These are phyloP conservation scores for Cocos nucifera DNA, from an alignment of 176 grass and related monocot species.

Conservation along the genomic window DNA sequence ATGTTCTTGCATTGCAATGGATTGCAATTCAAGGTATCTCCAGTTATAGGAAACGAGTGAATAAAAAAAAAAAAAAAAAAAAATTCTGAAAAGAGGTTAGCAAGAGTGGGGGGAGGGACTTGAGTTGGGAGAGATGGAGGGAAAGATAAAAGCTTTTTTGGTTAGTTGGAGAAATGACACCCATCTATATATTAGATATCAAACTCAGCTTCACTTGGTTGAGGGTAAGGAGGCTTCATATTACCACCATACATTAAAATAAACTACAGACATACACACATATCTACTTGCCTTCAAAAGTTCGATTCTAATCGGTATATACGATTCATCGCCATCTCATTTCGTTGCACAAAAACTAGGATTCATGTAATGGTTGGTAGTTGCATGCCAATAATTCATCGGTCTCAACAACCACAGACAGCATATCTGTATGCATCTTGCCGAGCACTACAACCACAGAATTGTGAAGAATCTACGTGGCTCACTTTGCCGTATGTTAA, in stretches of 20 bases:
- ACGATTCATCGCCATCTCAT: background rate
- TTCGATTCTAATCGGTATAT: background rate
- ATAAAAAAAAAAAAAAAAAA: slow-evolving; percentile 25
- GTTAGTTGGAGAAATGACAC: slow-evolving; percentile 34
- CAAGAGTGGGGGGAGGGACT: slow-evolving; percentile 7
- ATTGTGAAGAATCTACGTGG: too few relatives aligned
- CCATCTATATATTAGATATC: slow-evolving; percentile 7
- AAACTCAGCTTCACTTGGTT: background rate
- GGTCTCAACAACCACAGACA: too few relatives aligned
- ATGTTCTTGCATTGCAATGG: slow-evolving; percentile 29
- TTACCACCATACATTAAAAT: too few relatives aligned
- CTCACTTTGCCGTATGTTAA: background rate
- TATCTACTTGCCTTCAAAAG: too few relatives aligned
- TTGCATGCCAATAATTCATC: too few relatives aligned
- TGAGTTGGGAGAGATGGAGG: slow-evolving; percentile 14
- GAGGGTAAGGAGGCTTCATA: too few relatives aligned
- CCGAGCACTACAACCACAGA: too few relatives aligned
- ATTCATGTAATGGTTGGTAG: too few relatives aligned
- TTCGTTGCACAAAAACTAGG: background rate
- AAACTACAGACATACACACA: too few relatives aligned
- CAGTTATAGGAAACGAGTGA: slow-evolving; percentile 19
- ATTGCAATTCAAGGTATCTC: slow-evolving; percentile 63
- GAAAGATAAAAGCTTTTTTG: slow-evolving; percentile 9
- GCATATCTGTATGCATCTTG: too few relatives aligned
- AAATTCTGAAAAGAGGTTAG: slow-evolving; percentile 8